These are phyloP conservation scores for Kentomonas sorsogonicus DNA, from an alignment of 208 protist species.

Conservation along the genomic window DNA sequence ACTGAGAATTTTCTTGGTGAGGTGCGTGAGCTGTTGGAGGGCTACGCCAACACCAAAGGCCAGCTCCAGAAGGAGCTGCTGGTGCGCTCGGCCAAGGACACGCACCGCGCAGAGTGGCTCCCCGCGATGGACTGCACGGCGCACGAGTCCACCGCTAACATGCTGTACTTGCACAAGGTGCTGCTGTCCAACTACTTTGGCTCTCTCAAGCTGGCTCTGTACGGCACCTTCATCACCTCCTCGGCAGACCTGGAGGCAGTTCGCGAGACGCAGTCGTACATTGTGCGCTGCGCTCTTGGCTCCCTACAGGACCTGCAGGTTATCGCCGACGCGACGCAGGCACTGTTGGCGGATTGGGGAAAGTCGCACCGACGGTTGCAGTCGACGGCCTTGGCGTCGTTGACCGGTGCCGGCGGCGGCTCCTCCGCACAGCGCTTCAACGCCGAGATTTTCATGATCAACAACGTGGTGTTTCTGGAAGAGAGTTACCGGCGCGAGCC, in stretches of 20 bases:
- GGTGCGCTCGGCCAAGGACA: slow-evolving; percentile 27
- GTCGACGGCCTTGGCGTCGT: slow-evolving; percentile 9
- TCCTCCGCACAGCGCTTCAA: slow-evolving; percentile 8
- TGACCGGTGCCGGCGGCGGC: not conserved
- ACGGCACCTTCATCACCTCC: slow-evolving; percentile 36
- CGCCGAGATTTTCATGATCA: slow-evolving; percentile 71
- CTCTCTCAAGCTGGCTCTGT: slow-evolving; percentile 59
- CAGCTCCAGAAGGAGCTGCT: slow-evolving; percentile 36
- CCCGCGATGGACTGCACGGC: slow-evolving; percentile 66
- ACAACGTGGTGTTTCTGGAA: slow-evolving; percentile 67
- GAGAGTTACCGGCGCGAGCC: slow-evolving; percentile 65
- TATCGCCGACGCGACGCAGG: slow-evolving; percentile 51
- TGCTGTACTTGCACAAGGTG: slow-evolving; percentile 77
- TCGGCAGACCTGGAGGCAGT: slow-evolving; percentile 43
- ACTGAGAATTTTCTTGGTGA: slow-evolving; percentile 55
- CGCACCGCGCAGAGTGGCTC: slow-evolving; percentile 66
- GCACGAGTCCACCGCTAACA: slow-evolving; percentile 71
- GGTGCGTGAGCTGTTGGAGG: slow-evolving; percentile 59
- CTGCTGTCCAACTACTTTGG: slow-evolving; percentile 76
- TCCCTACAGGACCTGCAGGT: slow-evolving; percentile 57
- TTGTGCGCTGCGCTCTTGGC: slow-evolving; percentile 57
- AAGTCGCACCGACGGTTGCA: slow-evolving; percentile 18
- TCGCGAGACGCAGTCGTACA: slow-evolving; percentile 52
- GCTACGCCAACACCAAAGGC: slow-evolving; percentile 54
- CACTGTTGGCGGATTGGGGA: slow-evolving; percentile 11